phyloP scores from a whole-genome alignment of 2,329 filamentous ascomycete species.

The Periconia sp. region DNA sequence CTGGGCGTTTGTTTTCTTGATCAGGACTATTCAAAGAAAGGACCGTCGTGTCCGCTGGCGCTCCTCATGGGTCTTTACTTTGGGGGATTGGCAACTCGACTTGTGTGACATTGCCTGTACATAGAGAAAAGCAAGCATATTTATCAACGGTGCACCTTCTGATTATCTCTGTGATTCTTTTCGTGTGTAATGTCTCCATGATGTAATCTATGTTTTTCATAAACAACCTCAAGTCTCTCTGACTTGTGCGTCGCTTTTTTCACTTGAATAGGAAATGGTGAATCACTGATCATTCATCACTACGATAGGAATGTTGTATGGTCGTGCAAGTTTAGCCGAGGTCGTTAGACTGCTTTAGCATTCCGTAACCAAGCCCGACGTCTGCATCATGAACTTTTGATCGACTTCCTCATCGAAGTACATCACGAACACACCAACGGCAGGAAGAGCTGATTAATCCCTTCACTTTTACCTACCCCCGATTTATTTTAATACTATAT shows the following conservation, averaged over 20 bases:
- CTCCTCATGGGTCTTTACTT: too few relatives aligned
- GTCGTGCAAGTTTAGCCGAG: slow-evolving; percentile 29
- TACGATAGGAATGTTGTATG: neutral
- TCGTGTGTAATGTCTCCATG: too few relatives aligned
- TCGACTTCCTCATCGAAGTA: neutral
- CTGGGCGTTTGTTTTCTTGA: neutral
- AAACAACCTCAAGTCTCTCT: neutral
- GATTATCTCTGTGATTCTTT: too few relatives aligned
- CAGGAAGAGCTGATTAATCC: neutral
- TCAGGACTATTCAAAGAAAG: too few relatives aligned
- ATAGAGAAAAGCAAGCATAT: neutral
- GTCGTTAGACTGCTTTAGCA: neutral
- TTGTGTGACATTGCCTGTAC: neutral
- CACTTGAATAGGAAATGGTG: neutral
- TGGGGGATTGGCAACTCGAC: neutral
- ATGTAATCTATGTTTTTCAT: neutral
- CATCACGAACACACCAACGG: slow-evolving; percentile 6
- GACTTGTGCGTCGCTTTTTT: neutral
- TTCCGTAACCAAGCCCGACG: slow-evolving; percentile 6
- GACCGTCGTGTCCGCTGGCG: too few relatives aligned
- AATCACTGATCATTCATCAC: neutral
- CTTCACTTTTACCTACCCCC: slow-evolving; percentile 1
- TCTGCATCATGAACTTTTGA: slow-evolving; percentile 33
- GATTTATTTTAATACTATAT: neutral
- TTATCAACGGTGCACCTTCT: neutral